Conservation (phyloP, 73 alveolate species). For the Diophrys appendiculata region DNA sequence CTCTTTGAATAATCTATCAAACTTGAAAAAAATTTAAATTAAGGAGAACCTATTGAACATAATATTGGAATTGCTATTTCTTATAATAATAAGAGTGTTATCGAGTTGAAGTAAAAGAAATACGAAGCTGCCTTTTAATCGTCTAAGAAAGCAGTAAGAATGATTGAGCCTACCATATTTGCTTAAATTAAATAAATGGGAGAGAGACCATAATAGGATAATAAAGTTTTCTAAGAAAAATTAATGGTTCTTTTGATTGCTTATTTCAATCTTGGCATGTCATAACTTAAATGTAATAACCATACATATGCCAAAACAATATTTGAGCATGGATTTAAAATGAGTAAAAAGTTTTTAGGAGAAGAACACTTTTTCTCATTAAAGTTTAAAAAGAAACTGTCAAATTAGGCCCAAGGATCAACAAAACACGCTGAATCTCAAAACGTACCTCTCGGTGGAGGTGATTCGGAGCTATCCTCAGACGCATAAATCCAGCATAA, state of each 20-base stretch:
- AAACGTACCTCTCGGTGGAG: background rate
- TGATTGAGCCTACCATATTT: slow-evolving; percentile 47
- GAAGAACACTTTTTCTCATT: slow-evolving; percentile 48
- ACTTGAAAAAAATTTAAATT: background rate
- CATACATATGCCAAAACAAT: slow-evolving; percentile 29
- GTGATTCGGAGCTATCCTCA: background rate
- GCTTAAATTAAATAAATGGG: slow-evolving; percentile 17
- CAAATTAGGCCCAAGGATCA: too few relatives aligned
- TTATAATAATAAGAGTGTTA: slow-evolving; percentile 38
- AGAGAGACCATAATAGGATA: slow-evolving; percentile 5
- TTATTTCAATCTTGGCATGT: slow-evolving; percentile 46
- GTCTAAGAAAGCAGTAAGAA: slow-evolving; percentile 33
- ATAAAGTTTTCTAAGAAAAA: slow-evolving; percentile 30
- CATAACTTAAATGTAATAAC: slow-evolving; percentile 29
- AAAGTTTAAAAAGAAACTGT: slow-evolving; percentile 8
- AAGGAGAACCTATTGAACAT: background rate
- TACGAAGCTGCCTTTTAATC: slow-evolving; percentile 39
- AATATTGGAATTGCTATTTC: slow-evolving; percentile 27
- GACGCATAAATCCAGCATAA: background rate
- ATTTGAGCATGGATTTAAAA: slow-evolving; percentile 44
- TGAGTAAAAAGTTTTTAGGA: slow-evolving; percentile 44
- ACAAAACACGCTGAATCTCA: slow-evolving; percentile 13
- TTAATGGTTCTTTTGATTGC: slow-evolving; percentile 43
- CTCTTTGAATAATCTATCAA: background rate
- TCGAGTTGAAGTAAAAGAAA: slow-evolving; percentile 30